These are phyloP conservation scores for Pseudogymnoascus sp. DNA, from an alignment of 2,329 filamentous ascomycete genomes.

Conservation along the genomic window DNA sequence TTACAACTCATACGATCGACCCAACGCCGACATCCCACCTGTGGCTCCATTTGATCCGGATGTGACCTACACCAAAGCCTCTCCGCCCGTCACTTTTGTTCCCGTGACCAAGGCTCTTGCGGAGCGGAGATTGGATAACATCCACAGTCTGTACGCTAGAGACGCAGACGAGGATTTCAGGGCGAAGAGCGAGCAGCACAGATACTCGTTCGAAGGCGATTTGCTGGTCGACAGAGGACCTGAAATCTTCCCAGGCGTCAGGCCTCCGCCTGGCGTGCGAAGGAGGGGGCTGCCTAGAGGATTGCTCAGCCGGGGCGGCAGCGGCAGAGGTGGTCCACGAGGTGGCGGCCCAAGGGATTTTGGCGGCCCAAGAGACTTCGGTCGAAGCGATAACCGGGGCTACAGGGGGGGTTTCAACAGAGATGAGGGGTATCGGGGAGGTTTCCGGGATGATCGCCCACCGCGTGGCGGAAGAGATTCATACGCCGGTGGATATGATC, in stretches of 20 bases:
- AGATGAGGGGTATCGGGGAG: background rate
- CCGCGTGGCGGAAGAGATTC: background rate
- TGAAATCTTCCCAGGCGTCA: conserved; percentile 58
- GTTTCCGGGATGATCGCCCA: background rate
- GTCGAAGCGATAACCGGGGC: background rate
- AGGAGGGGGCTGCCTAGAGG: conserved; percentile 20
- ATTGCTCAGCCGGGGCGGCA: background rate
- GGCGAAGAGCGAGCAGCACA: conserved; percentile 36
- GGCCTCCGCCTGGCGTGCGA: conserved; percentile 41
- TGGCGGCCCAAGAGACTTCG: background rate
- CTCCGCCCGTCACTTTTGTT: conserved; percentile 36
- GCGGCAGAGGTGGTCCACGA: background rate
- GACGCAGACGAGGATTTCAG: conserved; percentile 35
- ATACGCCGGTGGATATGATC: background rate
- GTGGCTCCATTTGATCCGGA: background rate
- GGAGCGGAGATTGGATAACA: conserved; percentile 52
- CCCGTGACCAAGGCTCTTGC: conserved; percentile 57
- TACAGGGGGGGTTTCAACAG: background rate
- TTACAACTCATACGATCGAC: background rate
- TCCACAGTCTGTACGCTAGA: conserved; percentile 30
- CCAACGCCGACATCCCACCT: background rate
- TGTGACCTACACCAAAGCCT: conserved; percentile 29
- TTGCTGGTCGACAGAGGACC: conserved; percentile 62
- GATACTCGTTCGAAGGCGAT: conserved; percentile 65
- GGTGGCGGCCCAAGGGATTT: background rate